phyloP scores from a whole-genome alignment of 306 rosid genomes.

The Citrullus amarus region DNA sequence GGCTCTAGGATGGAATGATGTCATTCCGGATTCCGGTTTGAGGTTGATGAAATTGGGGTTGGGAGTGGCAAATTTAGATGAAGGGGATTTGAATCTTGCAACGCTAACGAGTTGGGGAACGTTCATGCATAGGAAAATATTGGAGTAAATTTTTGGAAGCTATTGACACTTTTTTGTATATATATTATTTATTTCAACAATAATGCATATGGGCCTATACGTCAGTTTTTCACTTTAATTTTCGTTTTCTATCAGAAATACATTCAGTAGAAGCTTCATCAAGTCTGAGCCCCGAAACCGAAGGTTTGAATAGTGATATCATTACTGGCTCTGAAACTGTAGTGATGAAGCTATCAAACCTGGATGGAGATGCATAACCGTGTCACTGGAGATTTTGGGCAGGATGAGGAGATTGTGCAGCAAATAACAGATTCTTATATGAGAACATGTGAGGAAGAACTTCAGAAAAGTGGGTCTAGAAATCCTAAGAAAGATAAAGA shows the following conservation, averaged over 20 bases:
- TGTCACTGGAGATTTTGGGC: conserved; percentile 27
- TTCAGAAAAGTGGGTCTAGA: conserved; percentile 12
- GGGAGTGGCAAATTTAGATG: background rate
- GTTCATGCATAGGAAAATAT: background rate
- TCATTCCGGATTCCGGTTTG: background rate
- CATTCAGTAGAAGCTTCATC: conserved; percentile 73
- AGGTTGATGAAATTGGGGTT: background rate
- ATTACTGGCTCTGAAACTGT: conserved; percentile 23
- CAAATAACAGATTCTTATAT: conserved; percentile 21
- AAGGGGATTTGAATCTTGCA: background rate
- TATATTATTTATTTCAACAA: background rate
- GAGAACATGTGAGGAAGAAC: conserved; percentile 20
- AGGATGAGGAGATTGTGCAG: conserved; percentile 48
- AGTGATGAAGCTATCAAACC: conserved; percentile 19
- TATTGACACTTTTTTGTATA: background rate
- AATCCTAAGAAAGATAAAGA: conserved; percentile 8
- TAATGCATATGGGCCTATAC: background rate
- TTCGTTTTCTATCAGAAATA: conserved; percentile 41
- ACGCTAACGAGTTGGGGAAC: background rate
- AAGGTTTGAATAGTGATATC: conserved; percentile 49
- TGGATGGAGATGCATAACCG: conserved; percentile 14
- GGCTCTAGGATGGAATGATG: background rate
- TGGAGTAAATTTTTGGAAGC: background rate
- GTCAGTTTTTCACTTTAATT: background rate
- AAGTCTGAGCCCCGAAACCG: conserved; percentile 78